Evolutionary conservation across 139 green algal species (phyloP).

Genomic region (Spirogloea muscicola): DNA sequence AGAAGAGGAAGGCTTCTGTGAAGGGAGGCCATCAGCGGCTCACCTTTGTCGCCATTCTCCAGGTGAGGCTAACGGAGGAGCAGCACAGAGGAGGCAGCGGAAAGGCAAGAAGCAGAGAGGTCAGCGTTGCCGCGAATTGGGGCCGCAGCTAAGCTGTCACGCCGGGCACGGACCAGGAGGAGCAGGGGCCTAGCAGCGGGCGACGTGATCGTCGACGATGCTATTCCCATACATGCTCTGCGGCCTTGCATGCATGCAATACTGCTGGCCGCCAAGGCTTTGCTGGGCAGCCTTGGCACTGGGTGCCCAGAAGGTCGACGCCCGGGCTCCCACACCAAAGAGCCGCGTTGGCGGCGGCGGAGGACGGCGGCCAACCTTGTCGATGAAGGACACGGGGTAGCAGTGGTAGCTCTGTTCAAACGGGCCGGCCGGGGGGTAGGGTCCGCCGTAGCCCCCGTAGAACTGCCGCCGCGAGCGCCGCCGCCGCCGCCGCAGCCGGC

Average conservation of each 20-base stretch:
- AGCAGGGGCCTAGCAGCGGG: neutral
- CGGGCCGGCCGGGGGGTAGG: neutral
- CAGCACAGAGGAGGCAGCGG: neutral
- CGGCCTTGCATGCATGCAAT: no score
- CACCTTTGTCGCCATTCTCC: conserved; percentile 53
- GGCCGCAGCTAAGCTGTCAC: no score
- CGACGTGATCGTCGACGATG: neutral
- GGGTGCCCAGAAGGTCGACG: no score
- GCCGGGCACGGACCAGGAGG: no score
- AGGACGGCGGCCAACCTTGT: no score
- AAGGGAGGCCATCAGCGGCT: neutral
- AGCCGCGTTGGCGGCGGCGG: no score
- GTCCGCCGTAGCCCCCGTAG: conserved; percentile 6
- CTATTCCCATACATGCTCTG: neutral
- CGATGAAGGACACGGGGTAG: conserved; percentile 93
- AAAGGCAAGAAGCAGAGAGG: neutral
- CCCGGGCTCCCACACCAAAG: no score
- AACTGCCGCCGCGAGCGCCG: no score
- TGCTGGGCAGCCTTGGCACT: no score
- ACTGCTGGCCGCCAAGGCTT: no score
- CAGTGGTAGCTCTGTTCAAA: conserved; percentile 65
- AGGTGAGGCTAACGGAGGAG: conserved; percentile 40
- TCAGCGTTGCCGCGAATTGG: neutral
- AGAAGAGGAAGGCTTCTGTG: neutral
- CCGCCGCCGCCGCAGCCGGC: no score